A percentile compares a stretch with the other conserved stretches of the same genome.
Conservation (phyloP, 78 protist species). For the Acrasis kona region DNA sequence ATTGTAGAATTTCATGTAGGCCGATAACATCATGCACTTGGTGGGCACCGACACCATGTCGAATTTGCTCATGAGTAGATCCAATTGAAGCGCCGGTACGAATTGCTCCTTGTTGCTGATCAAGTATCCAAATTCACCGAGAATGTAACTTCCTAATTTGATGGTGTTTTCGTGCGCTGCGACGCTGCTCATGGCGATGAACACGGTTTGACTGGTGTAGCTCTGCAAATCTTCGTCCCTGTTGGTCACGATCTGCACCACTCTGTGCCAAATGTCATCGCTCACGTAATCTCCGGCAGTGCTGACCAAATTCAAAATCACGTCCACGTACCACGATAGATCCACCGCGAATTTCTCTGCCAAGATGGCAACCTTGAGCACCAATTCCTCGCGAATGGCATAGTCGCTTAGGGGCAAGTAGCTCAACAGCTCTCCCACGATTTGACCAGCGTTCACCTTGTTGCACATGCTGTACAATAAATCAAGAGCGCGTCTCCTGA, state of each 20-base stretch:
- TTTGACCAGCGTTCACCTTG: constrained; percentile 32
- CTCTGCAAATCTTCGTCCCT: constrained; percentile 49
- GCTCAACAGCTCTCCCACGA: constrained; percentile 74
- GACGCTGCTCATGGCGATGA: constrained; percentile 30
- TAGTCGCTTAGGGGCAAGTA: constrained; percentile 65
- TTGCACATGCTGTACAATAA: constrained; percentile 87
- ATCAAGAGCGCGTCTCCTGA: constrained; percentile 84
- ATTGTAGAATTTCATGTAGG: constrained; percentile 77
- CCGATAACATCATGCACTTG: constrained; percentile 65
- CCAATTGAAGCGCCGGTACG: constrained; percentile 27
- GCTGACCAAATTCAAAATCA: constrained; percentile 62
- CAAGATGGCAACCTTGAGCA: constrained; percentile 85
- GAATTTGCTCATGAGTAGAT: constrained; percentile 46
- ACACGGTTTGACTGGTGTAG: neutral
- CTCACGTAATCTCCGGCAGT: constrained; percentile 84
- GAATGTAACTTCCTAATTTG: constrained; percentile 72
- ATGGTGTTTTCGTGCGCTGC: constrained; percentile 69
- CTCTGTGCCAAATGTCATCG: constrained; percentile 90
- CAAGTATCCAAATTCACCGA: constrained; percentile 92
- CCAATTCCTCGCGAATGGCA: constrained; percentile 83
- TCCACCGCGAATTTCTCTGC: constrained; percentile 84
- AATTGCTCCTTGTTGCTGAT: constrained; percentile 53
- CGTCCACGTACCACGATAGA: constrained; percentile 87
- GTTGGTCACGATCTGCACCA: constrained; percentile 87
- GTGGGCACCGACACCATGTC: constrained; percentile 7